phyloP scores from a whole-genome alignment of 495 filamentous ascomycete species.

The Peziza echinospora region DNA sequence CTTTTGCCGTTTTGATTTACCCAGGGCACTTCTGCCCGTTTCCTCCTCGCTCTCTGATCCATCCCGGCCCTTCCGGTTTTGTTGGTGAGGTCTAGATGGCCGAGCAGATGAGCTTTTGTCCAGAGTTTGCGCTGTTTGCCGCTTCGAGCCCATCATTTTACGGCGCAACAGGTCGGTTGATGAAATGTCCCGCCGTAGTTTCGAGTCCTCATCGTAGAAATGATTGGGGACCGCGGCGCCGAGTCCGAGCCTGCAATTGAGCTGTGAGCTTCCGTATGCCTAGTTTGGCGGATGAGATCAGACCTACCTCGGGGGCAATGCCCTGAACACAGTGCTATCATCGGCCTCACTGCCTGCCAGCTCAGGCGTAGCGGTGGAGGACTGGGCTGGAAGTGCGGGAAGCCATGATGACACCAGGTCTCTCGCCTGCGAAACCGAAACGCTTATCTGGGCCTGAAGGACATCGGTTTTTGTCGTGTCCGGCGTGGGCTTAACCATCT shows the following conservation, averaged over 20 bases:
- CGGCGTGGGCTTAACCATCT: not conserved
- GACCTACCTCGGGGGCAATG: no score
- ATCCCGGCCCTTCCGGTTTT: constrained; percentile 13
- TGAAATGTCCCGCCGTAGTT: constrained; percentile 19
- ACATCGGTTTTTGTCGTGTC: constrained; percentile 15
- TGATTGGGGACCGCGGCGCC: constrained; percentile 25
- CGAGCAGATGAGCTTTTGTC: constrained; percentile 5
- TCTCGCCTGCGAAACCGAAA: constrained; percentile 26
- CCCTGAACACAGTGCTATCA: no score
- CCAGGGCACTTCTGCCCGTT: constrained; percentile 31
- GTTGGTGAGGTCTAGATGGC: not conserved
- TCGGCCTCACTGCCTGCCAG: no score
- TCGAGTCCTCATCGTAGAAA: constrained; percentile 21
- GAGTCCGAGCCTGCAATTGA: constrained; percentile 24
- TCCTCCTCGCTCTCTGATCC: constrained; percentile 29
- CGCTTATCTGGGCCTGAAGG: constrained; percentile 24
- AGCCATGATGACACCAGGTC: constrained; percentile 28
- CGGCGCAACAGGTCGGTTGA: constrained; percentile 25
- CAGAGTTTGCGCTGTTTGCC: constrained; percentile 10
- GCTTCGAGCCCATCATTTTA: constrained; percentile 26
- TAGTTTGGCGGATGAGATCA: no score
- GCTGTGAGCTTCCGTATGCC: no score
- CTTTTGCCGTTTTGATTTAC: constrained; percentile 24
- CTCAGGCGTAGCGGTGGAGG: constrained; percentile 21
- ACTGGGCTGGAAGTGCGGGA: constrained; percentile 7